Evolutionary conservation across 805 yeast genomes (phyloP).

Genomic region (Wickerhamiella spandovensis): DNA sequence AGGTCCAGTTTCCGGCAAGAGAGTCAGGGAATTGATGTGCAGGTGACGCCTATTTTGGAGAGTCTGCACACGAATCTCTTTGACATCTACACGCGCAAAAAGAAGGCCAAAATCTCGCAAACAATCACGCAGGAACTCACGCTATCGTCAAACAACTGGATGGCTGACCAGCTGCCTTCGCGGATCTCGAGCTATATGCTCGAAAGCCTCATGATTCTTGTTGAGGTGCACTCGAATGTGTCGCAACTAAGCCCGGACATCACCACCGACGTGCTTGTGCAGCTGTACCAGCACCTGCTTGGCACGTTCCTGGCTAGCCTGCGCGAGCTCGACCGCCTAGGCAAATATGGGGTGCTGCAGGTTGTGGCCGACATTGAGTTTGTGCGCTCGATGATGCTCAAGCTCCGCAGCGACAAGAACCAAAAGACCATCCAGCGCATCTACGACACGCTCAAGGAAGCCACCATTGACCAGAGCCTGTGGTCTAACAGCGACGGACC

Average conservation of each 20-base stretch:
- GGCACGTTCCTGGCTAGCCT: slow-evolving; percentile 28
- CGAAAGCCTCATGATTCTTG: slow-evolving; percentile 35
- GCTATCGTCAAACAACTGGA: slow-evolving; percentile 30
- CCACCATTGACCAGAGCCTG: slow-evolving; percentile 16
- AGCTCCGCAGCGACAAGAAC: slow-evolving; percentile 17
- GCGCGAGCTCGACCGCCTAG: slow-evolving; percentile 33
- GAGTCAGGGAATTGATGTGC: slow-evolving; percentile 1
- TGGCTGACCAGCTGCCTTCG: slow-evolving; percentile 29
- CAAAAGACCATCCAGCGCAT: slow-evolving; percentile 18
- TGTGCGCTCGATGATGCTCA: slow-evolving; percentile 27
- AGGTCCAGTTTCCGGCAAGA: slow-evolving; percentile 6
- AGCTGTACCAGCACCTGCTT: slow-evolving; percentile 30
- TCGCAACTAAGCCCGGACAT: slow-evolving; percentile 35
- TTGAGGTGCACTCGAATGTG: slow-evolving; percentile 40
- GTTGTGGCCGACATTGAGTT: slow-evolving; percentile 42
- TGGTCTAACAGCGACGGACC: slow-evolving; percentile 21
- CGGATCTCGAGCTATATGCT: slow-evolving; percentile 32
- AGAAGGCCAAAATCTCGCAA: slow-evolving; percentile 39
- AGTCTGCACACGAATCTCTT: slow-evolving; percentile 34
- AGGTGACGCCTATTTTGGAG: slow-evolving; percentile 32
- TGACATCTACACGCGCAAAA: slow-evolving; percentile 33
- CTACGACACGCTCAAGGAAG: slow-evolving; percentile 20
- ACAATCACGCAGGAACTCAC: slow-evolving; percentile 32
- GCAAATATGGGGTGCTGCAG: slow-evolving; percentile 38
- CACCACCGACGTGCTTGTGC: slow-evolving; percentile 33